phyloP scores from a whole-genome alignment of 106 monocot genomes.

The Acanthochlamys bracteata region DNA sequence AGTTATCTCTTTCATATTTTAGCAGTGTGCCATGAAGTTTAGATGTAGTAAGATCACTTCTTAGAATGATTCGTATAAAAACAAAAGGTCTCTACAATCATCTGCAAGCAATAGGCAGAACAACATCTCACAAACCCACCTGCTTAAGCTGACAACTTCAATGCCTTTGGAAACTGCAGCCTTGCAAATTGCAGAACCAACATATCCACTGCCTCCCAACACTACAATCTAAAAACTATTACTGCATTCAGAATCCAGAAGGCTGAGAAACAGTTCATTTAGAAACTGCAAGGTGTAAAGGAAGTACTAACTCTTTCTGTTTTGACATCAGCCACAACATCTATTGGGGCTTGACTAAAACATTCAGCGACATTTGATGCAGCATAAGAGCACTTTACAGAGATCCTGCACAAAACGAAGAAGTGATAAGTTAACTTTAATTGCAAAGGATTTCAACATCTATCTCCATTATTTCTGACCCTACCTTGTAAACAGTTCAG shows the following conservation, averaged over 20 bases:
- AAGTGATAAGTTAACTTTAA: neutral
- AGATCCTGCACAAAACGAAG: conserved; percentile 15
- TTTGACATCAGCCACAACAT: conserved; percentile 64
- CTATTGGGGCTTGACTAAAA: conserved; percentile 47
- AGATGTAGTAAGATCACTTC: no score
- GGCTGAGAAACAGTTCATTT: neutral
- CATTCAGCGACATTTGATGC: conserved; percentile 22
- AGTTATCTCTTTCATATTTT: no score
- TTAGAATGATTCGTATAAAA: no score
- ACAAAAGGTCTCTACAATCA: neutral
- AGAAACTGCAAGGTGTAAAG: neutral
- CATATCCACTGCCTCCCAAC: conserved; percentile 90
- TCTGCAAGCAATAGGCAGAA: no score
- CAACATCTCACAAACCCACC: no score
- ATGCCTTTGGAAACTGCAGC: conserved; percentile 92
- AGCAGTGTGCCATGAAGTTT: no score
- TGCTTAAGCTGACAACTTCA: conserved; percentile 93
- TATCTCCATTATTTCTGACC: neutral
- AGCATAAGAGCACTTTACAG: conserved; percentile 25
- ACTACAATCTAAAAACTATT: conserved; percentile 62
- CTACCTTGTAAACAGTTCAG: no score
- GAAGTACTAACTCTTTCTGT: conserved; percentile 39
- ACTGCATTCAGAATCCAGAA: neutral
- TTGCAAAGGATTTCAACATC: neutral
- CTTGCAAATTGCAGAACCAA: conserved; percentile 95